Percentiles rank a stretch among this genome's conserved stretches.
Evolutionary conservation across 208 protist species (phyloP).

Genomic region (Endotrypanum monterogeii): DNA sequence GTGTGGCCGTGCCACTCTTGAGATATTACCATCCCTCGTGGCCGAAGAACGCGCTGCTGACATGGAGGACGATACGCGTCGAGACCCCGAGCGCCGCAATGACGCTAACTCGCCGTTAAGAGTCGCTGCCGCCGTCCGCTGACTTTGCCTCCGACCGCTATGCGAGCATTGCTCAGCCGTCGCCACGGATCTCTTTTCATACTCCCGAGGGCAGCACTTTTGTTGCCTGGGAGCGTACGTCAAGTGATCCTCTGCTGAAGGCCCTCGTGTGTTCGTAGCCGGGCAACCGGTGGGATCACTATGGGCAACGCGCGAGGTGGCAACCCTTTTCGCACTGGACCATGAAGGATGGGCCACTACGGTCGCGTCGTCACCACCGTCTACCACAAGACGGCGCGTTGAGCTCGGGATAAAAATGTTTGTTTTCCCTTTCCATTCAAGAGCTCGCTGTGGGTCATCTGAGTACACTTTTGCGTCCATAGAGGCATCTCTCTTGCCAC

Average conservation of each 20-base stretch:
- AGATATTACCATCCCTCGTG: slow-evolving; percentile 8
- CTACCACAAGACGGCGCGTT: neutral
- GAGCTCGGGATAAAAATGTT: neutral
- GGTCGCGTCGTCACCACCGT: neutral
- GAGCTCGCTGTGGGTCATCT: neutral
- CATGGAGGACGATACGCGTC: neutral
- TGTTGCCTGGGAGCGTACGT: neutral
- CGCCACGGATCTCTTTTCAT: neutral
- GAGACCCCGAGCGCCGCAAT: neutral
- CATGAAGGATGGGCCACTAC: neutral
- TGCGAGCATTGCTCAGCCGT: neutral
- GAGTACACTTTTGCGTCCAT: slow-evolving; percentile 8
- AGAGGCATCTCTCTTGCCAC: neutral
- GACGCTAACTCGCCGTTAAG: neutral
- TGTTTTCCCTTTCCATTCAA: neutral
- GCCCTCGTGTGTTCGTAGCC: neutral
- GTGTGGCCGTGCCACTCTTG: slow-evolving; percentile 1
- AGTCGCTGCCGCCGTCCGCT: neutral
- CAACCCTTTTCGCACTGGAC: no score
- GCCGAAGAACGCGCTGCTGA: neutral
- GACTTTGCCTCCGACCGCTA: neutral
- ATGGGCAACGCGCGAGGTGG: neutral
- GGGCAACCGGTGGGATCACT: neutral
- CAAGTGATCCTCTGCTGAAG: neutral
- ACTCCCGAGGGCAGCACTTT: neutral